phyloP scores from a whole-genome alignment of 768 basidiomycete species.

The Boletus rufocinnamomeus region DNA sequence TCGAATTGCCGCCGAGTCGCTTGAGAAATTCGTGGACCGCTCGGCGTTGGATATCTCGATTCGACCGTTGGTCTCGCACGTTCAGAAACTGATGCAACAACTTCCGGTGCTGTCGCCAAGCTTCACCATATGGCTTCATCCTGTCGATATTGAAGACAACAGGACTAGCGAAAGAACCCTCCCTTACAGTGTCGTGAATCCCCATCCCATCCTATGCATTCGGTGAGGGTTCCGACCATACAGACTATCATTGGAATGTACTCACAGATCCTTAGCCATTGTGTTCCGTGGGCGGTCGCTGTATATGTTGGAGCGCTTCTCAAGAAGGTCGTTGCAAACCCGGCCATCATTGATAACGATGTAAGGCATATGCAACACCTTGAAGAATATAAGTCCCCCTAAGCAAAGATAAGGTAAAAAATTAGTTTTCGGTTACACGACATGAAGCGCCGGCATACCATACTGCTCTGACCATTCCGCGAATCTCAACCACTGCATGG shows the following conservation, averaged over 20 bases:
- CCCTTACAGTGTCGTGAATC: constrained; percentile 7
- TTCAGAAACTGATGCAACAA: not conserved
- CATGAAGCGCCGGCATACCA: not conserved
- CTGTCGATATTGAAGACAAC: no score
- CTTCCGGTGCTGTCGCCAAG: no score
- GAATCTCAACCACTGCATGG: constrained; percentile 9
- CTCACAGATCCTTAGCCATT: no score
- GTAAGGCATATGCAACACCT: constrained; percentile 5
- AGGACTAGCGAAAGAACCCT: not conserved
- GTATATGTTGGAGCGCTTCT: no score
- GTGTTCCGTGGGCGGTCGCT: no score
- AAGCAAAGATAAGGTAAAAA: not conserved
- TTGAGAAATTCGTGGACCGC: constrained; percentile 1
- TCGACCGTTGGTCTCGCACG: not conserved
- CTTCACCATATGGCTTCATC: no score
- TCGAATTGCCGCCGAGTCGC: not conserved
- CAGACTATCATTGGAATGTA: no score
- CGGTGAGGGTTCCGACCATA: no score
- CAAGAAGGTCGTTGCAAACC: constrained; percentile 1
- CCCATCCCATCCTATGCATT: constrained; percentile 4
- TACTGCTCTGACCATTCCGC: constrained; percentile 7
- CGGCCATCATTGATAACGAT: constrained; percentile 6
- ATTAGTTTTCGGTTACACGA: not conserved
- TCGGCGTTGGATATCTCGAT: constrained; percentile 4
- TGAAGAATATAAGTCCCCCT: constrained; percentile 8